phyloP scores from a whole-genome alignment of 495 filamentous ascomycete species.

The Trichoderma parareesei region DNA sequence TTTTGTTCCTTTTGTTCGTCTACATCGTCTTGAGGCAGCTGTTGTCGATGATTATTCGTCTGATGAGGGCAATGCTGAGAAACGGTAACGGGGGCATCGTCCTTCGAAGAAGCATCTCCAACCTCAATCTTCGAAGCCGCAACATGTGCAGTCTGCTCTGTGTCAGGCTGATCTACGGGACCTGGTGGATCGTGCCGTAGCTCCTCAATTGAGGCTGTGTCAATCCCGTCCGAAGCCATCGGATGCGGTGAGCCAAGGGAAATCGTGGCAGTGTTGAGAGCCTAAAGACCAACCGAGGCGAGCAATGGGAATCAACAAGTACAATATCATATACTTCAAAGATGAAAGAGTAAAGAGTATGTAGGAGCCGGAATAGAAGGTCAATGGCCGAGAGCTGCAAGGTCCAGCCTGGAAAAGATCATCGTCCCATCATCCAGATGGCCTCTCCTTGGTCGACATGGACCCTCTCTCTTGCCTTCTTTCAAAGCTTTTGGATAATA shows the following conservation, averaged over 20 bases:
- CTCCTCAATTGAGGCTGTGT: constrained; percentile 8
- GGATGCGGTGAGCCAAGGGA: neutral
- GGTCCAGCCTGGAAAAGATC: too few species aligned
- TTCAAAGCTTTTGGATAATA: too few species aligned
- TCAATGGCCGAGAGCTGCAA: neutral
- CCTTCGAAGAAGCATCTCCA: neutral
- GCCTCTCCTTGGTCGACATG: neutral
- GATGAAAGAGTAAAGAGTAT: too few species aligned
- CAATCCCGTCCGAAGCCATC: neutral
- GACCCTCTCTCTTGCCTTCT: neutral
- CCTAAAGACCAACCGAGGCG: neutral
- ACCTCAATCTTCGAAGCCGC: neutral
- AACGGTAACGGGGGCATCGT: neutral
- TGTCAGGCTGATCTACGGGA: neutral
- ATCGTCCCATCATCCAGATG: neutral
- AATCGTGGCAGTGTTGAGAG: neutral
- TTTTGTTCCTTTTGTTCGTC: neutral
- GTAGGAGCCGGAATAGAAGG: neutral
- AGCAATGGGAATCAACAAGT: neutral
- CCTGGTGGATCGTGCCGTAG: neutral
- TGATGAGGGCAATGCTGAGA: neutral
- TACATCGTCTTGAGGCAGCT: neutral
- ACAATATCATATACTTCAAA: too few species aligned
- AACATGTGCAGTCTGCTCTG: neutral
- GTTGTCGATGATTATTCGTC: neutral